Evolutionary conservation across 805 yeast genomes (phyloP), one percentile per base, ranked within the genome.

Genomic region (Tetrapisispora taiwanensis): DNA sequence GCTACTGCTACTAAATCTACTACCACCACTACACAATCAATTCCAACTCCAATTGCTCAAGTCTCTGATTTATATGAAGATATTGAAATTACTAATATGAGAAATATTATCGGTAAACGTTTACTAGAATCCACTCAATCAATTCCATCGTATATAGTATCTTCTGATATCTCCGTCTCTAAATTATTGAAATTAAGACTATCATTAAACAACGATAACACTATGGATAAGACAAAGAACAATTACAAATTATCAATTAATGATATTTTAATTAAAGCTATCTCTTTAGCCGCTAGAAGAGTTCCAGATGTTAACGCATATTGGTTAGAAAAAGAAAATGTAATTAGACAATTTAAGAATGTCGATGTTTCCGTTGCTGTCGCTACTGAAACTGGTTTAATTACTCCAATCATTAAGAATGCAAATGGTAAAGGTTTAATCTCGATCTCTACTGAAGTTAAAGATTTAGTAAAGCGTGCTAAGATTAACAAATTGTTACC

Each of bases 311-410:
- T 81, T 53, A 92, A 92, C 74, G 78, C 96, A 20, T 84, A 89
- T 65, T 92, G 96, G 92, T 75, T 92, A 59, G 95, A 81, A 64
- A 69, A 75, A 33, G 83, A 92, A 71, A 87, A 88, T 53, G 82
- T 90, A 59, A 86, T 92, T 55, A 85, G 99, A 73, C 89, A 84
- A 71, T 92, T 79, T 77, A 72, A 74, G 60, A 82, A 78, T 58
- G 97, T 90, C 45, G 99, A 92, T 62, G 95, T 92, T 46, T 88
- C 97, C 20, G 97, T 90, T 48, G 99, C 99, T 34, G 99, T 92
- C 51, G 92, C 98, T 48, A 92, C 98, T 17, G 97, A 97, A 65
- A 78, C 95, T 42, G 99, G 99, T 42, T 76, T 92, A 55, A 82
- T 92, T 66, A 92, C 99, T 42, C 99, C 99, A 54, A 90, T 92